Conservation (phyloP, 176 grass and related monocot species). For the Chrysopogon serrulatus region DNA sequence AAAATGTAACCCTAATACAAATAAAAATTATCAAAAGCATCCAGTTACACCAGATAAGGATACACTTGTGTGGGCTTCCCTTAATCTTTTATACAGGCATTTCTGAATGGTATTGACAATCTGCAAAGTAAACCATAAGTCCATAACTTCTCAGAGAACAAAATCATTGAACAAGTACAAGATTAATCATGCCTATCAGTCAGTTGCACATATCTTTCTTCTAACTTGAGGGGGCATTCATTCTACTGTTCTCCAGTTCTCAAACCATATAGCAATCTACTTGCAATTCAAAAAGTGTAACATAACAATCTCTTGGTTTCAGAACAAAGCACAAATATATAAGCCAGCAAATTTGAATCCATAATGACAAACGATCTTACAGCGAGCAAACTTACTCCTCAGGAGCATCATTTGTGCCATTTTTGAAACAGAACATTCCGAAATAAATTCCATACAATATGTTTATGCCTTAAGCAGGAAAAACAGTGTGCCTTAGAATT, state of each 20-base stretch:
- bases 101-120: constrained; percentile 70
- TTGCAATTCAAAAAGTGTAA: background rate
- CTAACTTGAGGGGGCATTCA: background rate
- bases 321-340: background rate
- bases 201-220: constrained; percentile 21
- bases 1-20: background rate
- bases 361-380: background rate
- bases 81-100: constrained; percentile 84
- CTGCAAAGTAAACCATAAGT: constrained; percentile 44
- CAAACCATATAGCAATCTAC: background rate
- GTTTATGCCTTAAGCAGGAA: background rate
- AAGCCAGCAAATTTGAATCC: background rate
- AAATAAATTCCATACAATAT: background rate
- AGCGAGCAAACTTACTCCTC: background rate
- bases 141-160: constrained; percentile 10
- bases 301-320: background rate
- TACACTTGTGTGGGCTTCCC: constrained; percentile 91
- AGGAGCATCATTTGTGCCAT: background rate
- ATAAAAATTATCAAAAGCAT: background rate
- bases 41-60: constrained; percentile 36
- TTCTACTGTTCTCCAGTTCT: constrained; percentile 11
- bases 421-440: background rate
- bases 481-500: background rate
- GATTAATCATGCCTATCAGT: background rate
- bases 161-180: constrained; percentile 16